Conservation (phyloP, 179 eudicot genomes). For the Gypsophila paniculata region DNA sequence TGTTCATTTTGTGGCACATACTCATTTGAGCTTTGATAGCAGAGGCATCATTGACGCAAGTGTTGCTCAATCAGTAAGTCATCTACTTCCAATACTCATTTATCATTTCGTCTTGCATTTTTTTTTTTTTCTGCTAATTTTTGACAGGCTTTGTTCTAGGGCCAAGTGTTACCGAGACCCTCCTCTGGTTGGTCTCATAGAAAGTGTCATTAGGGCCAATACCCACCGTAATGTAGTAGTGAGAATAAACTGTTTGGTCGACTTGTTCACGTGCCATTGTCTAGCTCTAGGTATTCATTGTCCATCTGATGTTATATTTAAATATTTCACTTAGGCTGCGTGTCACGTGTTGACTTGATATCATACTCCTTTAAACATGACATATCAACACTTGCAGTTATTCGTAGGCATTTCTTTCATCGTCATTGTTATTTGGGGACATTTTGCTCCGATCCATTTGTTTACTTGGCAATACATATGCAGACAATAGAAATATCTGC, state of each 20-base stretch:
- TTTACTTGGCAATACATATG: not conserved
- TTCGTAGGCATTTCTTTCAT: not conserved
- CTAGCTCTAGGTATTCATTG: not conserved
- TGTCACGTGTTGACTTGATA: not conserved
- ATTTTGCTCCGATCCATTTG: not conserved
- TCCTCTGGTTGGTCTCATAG: too few relatives aligned
- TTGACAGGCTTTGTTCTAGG: not conserved
- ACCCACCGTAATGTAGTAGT: not conserved
- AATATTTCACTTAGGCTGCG: not conserved
- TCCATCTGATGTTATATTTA: too few relatives aligned
- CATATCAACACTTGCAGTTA: not conserved
- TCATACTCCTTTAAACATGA: not conserved
- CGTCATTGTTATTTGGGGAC: not conserved
- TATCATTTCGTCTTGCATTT: not conserved
- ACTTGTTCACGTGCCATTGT: not conserved
- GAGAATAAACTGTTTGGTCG: too few relatives aligned
- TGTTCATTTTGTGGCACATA: conserved; percentile 29
- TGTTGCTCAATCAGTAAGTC: conserved; percentile 44
- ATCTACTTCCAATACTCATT: not conserved
- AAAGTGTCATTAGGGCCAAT: too few relatives aligned
- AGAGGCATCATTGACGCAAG: conserved; percentile 37
- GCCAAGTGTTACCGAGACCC: not conserved
- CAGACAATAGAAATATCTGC: not conserved
- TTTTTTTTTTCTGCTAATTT: not conserved
- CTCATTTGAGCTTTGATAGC: conserved; percentile 43